A percentile compares a stretch with the other conserved stretches of the same genome.
Conservation (phyloP, 2,329 filamentous ascomycete species). For the Harringtonia lauricola region DNA sequence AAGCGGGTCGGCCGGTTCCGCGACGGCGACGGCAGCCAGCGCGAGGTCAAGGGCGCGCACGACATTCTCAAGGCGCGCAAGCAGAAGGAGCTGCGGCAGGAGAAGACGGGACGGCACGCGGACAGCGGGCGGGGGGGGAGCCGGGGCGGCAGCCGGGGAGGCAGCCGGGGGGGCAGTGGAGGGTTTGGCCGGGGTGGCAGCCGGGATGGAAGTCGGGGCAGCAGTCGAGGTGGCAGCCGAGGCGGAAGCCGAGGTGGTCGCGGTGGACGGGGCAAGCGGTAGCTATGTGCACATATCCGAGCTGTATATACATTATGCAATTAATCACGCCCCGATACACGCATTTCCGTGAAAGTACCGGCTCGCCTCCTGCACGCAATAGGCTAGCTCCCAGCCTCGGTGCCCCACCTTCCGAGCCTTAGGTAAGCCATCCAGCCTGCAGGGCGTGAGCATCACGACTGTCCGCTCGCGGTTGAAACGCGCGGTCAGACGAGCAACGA, state of each 20-base stretch:
- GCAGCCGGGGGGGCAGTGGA: not conserved
- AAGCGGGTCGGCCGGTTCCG: slow-evolving; percentile 65
- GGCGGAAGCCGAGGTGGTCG: slow-evolving; percentile 1
- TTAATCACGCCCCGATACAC: too few relatives aligned
- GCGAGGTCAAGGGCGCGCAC: slow-evolving; percentile 69
- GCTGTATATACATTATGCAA: too few relatives aligned
- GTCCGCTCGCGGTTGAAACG: too few relatives aligned
- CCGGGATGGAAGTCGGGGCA: not conserved
- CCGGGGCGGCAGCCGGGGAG: not conserved
- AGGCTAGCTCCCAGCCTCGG: too few relatives aligned
- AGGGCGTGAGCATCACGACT: too few relatives aligned
- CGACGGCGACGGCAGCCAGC: slow-evolving; percentile 60
- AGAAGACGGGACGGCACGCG: slow-evolving; percentile 76
- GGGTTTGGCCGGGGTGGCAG: slow-evolving; percentile 1
- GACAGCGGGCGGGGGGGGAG: slow-evolving; percentile 1
- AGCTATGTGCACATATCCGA: too few relatives aligned
- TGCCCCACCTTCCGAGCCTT: too few relatives aligned
- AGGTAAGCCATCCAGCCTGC: too few relatives aligned
- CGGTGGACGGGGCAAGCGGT: too few relatives aligned
- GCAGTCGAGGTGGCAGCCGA: slow-evolving; percentile 1
- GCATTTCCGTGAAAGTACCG: too few relatives aligned
- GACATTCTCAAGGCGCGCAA: slow-evolving; percentile 78
- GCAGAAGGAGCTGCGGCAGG: slow-evolving; percentile 61
- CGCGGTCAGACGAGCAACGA: too few relatives aligned
- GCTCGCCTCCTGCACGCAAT: too few relatives aligned